These are phyloP conservation scores for Cladosporium austrohemisphaericum DNA, from an alignment of 2,329 filamentous ascomycete genomes.

Conservation along the genomic window DNA sequence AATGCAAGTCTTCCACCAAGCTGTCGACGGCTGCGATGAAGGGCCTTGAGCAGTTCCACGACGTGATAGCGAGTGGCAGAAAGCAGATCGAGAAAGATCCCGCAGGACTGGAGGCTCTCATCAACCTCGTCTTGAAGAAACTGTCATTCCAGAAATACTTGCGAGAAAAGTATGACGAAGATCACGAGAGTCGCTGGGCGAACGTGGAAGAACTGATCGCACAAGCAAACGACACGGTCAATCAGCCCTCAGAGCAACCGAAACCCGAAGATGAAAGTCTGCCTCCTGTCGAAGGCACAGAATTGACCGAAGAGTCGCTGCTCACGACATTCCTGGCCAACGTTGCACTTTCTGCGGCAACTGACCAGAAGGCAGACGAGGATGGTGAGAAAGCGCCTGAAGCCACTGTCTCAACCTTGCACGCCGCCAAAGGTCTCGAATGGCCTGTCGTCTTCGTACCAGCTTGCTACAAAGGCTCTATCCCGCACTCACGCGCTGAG, in stretches of 20 bases:
- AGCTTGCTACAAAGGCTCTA: constrained; percentile 81
- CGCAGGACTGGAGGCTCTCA: constrained; percentile 44
- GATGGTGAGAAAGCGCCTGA: constrained; percentile 53
- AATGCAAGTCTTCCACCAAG: constrained; percentile 49
- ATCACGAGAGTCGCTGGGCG: constrained; percentile 75
- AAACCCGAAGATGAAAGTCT: constrained; percentile 47
- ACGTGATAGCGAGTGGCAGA: constrained; percentile 55
- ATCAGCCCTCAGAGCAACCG: constrained; percentile 22
- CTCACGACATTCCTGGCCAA: constrained; percentile 84
- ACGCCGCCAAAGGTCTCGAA: constrained; percentile 91
- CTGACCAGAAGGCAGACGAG: constrained; percentile 60
- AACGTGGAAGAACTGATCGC: constrained; percentile 86
- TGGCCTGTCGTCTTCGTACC: constrained; percentile 96
- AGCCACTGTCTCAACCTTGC: constrained; percentile 92
- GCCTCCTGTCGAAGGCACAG: constrained; percentile 65
- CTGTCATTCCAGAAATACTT: constrained; percentile 73
- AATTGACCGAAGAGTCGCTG: constrained; percentile 53
- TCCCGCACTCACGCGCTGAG: constrained; percentile 82
- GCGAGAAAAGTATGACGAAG: constrained; percentile 65
- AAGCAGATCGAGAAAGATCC: constrained; percentile 50
- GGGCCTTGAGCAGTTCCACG: constrained; percentile 56
- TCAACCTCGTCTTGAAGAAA: constrained; percentile 59
- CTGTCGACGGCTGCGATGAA: constrained; percentile 54
- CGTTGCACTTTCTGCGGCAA: constrained; percentile 77
- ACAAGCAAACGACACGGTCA: constrained; percentile 67